Base-by-base conservation (phyloP, 2,329 filamentous ascomycete genomes). In the Diplodia intermedia region DNA sequence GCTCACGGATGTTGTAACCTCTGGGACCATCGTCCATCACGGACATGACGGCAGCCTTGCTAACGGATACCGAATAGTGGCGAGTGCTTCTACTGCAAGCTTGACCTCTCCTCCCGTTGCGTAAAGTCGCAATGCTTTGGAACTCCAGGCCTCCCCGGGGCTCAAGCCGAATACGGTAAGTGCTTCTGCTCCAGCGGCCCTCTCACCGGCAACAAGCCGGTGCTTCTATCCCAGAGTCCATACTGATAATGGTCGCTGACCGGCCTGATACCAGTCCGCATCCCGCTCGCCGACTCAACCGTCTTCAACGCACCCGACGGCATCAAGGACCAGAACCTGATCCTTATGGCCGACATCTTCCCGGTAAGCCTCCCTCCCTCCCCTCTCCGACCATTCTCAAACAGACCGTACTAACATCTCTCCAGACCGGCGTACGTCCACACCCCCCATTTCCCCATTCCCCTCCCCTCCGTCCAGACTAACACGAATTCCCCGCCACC, bases 271-370 rank as follows among this genome's bases (percentile, higher is more conserved):
- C 14, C 20, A 67, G 66, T 85, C 18, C 89, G 92, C 43, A 86
- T 97, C 15, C 94, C 94, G 0, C 82, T 90, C 65, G 93, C 93
- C 12, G 93, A 97, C 74, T 88, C 88, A 40, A 96, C 92, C 0
- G 87, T 90, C 18, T 86, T 93, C 75, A 90, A 89, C 73, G 90
- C 92, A 0, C 90, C 91, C 0, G 79, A 86, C 1, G 87, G 85
- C 11, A 90, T 96, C 69, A 87, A 90, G 23, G 90, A 94, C 72
- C 86, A 91, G 71, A 88, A 88, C 11, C 84, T 96, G 60, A 88
- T 96, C 8, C 85, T 97, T 26, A 97, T 97, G 93, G 93, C 92
- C 15, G 93, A 97, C 75, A 96, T 97, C 74, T 97, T 95, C 79
- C 93, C 93, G 33, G 86, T 83, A 1, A 91, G 94, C 15, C 12